Evolutionary conservation across 2,329 filamentous ascomycete genomes (phyloP).

Genomic region (Zalaria sp.): DNA sequence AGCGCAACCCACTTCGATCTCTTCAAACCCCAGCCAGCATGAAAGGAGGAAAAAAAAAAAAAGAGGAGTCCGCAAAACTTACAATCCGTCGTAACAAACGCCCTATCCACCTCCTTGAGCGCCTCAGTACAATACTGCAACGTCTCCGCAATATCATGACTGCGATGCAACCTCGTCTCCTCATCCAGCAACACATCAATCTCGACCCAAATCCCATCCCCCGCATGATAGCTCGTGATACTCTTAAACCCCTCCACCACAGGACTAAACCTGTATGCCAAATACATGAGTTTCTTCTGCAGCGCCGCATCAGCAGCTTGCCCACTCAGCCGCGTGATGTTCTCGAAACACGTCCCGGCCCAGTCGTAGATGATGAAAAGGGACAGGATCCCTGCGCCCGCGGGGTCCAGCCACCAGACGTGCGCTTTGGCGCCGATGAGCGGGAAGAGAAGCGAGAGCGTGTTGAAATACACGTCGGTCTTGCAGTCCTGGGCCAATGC

Average conservation of each 20-base stretch:
- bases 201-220: constrained; percentile 50
- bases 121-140: constrained; percentile 49
- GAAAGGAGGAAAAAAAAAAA: background rate
- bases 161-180: constrained; percentile 35
- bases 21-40: background rate
- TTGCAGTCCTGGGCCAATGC: constrained; percentile 49
- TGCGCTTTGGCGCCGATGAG: constrained; percentile 43
- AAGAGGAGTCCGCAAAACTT: constrained; percentile 10
- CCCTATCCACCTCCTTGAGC: constrained; percentile 36
- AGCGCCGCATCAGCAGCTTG: constrained; percentile 38
- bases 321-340: constrained; percentile 47
- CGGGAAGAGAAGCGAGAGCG: constrained; percentile 47
- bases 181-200: constrained; percentile 45
- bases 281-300: constrained; percentile 43
- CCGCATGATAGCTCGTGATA: constrained; percentile 42
- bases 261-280: constrained; percentile 34
- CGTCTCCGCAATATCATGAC: constrained; percentile 48
- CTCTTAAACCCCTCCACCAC: constrained; percentile 23
- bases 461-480: constrained; percentile 51
- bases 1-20: background rate
- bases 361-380: constrained; percentile 58
- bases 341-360: constrained; percentile 46
- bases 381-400: constrained; percentile 48
- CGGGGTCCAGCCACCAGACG: constrained; percentile 54
- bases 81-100: constrained; percentile 39